Conservation (phyloP, 169 alveolate species). For the Cryptosporidium ubiquitum region DNA sequence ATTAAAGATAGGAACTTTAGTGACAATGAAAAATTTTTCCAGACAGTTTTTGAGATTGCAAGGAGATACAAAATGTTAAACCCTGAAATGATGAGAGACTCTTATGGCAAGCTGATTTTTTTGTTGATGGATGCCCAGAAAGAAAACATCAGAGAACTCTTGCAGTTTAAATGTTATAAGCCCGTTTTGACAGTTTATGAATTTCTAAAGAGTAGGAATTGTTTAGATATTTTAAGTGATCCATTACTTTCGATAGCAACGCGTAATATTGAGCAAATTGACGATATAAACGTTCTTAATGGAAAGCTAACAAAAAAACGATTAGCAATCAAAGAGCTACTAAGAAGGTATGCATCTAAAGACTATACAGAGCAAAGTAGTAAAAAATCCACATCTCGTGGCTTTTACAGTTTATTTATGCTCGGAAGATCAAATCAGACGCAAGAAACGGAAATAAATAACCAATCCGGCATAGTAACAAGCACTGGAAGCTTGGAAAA, state of each 20-base stretch:
- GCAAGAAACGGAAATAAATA: slow-evolving; percentile 1
- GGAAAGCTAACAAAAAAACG: slow-evolving; percentile 43
- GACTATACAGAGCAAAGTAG: slow-evolving; percentile 28
- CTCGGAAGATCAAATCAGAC: slow-evolving; percentile 9
- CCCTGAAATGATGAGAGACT: slow-evolving; percentile 90
- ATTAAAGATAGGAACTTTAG: slow-evolving; percentile 85
- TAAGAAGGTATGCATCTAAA: slow-evolving; percentile 35
- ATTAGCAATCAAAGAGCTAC: slow-evolving; percentile 60
- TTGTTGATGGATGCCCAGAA: slow-evolving; percentile 90
- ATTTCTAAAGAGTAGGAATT: slow-evolving; percentile 82
- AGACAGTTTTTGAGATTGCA: slow-evolving; percentile 90
- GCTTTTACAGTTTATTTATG: slow-evolving; percentile 34
- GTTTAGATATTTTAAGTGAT: slow-evolving; percentile 85
- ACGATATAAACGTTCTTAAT: slow-evolving; percentile 21
- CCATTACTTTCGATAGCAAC: slow-evolving; percentile 87
- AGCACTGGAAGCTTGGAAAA: slow-evolving; percentile 52
- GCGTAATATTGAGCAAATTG: slow-evolving; percentile 77
- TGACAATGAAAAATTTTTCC: slow-evolving; percentile 84
- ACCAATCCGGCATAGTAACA: slow-evolving; percentile 43
- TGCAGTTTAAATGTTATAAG: slow-evolving; percentile 83
- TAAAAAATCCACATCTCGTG: slow-evolving; percentile 26
- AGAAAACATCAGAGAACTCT: slow-evolving; percentile 85
- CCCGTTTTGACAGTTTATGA: slow-evolving; percentile 88
- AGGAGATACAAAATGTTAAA: slow-evolving; percentile 90
- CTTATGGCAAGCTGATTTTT: slow-evolving; percentile 90